Evolutionary conservation across 192 early-diverging fungal genomes (phyloP), one percentile per base, ranked within the genome.

Genomic region (Endogone sp.): DNA sequence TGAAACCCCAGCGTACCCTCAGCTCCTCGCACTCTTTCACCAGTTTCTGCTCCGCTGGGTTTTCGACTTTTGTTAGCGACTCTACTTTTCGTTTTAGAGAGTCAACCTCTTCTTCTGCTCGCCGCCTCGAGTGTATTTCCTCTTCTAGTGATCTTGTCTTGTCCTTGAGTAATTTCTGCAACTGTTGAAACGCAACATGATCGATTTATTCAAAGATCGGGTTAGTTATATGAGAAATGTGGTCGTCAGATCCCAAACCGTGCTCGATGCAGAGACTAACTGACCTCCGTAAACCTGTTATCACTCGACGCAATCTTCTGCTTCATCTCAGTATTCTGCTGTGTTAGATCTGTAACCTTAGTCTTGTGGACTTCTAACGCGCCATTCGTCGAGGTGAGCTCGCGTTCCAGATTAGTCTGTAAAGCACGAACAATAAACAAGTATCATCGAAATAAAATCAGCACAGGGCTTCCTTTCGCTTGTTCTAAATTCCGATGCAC

Each of bases 31-130:
- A 67, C 54, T 79, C 77, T 49, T 70, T 63, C 60, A 79, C 80
- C 62, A 94, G 72, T 54, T 89, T 62, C 26, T 74, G 65, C 66
- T 79, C 83, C 11, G 86, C 76, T 68, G 93, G 92, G 31, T 83
- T 80, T 25, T 86, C 72, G 20, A 79, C 84, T 63, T 90, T 90
- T 29, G 82, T 77, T 11, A 85, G 76, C 73, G 82, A 76, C 29
- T 95, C 92, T 30, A 92, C 72, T 67, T 88, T 85, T 55, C 78
- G 74, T 63, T 84, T 82, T 71, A 88, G 70, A 13, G 73, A 64
- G 20, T 85, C 84, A 22, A 81, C 67, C 60, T 86, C 80, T 67
- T 94, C 93, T 67, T 84, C 63, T 4, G 86, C 66, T 58, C 85
- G 77, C 64, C 83, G 75, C 66, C 80, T 79, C 27, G 84, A 78